These are phyloP conservation scores for Aspergillus sp. DNA, from an alignment of 2,329 filamentous ascomycete genomes.

Conservation along the genomic window DNA sequence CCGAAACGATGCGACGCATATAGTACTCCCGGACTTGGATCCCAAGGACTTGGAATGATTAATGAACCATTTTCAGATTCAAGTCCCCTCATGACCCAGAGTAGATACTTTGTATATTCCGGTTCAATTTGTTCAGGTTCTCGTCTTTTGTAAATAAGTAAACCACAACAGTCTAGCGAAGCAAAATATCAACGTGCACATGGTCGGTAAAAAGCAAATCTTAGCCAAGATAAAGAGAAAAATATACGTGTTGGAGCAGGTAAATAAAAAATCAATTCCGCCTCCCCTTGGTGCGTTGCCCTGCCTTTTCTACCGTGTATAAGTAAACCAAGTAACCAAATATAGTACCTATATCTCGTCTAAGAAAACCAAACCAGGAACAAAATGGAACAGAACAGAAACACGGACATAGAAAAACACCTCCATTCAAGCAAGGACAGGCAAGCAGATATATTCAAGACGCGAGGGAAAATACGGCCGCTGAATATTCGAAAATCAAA, in stretches of 20 bases:
- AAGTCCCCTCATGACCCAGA: background rate
- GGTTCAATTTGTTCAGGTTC: background rate
- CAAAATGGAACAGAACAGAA: background rate
- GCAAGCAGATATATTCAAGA: background rate
- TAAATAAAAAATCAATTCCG: background rate
- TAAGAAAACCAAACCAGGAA: background rate
- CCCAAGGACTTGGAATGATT: background rate
- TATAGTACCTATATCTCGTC: background rate
- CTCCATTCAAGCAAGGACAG: no score
- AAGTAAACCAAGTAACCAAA: background rate
- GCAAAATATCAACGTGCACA: background rate
- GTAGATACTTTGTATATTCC: background rate
- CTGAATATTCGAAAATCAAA: background rate
- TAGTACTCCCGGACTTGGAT: conserved; percentile 16
- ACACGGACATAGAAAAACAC: no score
- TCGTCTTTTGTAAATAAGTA: background rate
- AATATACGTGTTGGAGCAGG: background rate
- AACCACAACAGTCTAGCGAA: background rate
- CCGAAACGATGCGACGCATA: conserved; percentile 13
- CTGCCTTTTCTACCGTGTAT: background rate
- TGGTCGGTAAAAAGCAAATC: no score
- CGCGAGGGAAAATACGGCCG: background rate
- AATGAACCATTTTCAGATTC: background rate
- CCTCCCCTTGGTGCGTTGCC: background rate
- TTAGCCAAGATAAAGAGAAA: background rate